Evolutionary conservation across 352 stramenopile species (phyloP).

Genomic region (Globisporangium radiosum): DNA sequence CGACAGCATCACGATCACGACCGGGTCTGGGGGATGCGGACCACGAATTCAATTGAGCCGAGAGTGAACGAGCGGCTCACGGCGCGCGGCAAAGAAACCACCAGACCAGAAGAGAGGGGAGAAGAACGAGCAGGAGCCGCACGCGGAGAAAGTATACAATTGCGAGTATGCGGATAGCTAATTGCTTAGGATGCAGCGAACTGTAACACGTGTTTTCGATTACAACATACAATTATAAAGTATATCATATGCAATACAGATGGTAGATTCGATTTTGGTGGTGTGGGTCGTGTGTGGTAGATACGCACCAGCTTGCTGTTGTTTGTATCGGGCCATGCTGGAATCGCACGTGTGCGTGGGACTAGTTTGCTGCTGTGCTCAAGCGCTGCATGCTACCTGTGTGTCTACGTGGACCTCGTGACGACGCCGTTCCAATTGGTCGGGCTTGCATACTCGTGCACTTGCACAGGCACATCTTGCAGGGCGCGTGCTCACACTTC

Average conservation of each 20-base stretch:
- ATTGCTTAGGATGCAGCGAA: not conserved
- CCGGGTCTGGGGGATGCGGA: constrained; percentile 4
- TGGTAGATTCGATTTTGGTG: not conserved
- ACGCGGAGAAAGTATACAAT: not conserved
- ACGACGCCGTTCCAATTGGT: no score
- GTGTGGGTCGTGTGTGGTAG: not conserved
- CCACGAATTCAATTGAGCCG: constrained; percentile 17
- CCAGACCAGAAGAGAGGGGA: not conserved
- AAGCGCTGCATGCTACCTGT: no score
- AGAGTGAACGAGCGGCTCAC: not conserved
- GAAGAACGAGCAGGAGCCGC: constrained; percentile 2
- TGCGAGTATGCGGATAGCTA: not conserved
- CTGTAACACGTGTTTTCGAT: not conserved
- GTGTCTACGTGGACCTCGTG: no score
- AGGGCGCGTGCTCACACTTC: no score
- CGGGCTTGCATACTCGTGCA: no score
- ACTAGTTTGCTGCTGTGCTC: not conserved
- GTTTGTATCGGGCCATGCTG: no score
- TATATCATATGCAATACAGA: not conserved
- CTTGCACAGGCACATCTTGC: no score
- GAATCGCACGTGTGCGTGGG: not conserved
- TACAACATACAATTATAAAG: not conserved
- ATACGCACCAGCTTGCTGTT: not conserved
- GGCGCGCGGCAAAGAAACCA: constrained; percentile 9
- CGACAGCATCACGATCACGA: constrained; percentile 42